Conservation (phyloP, 371 early-diverging fungal species). For the Circinella umbellata region DNA sequence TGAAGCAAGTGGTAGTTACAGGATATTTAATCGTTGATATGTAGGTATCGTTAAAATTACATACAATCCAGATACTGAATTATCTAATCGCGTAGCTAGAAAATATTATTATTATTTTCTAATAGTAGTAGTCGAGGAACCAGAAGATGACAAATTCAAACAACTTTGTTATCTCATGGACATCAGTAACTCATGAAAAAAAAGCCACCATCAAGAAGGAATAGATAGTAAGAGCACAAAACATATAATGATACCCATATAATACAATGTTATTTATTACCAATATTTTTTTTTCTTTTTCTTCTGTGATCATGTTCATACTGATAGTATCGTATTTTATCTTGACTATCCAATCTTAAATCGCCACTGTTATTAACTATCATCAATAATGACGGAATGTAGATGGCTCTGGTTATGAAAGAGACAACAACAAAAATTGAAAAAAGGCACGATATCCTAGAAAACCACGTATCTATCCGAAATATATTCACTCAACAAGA, state of each 20-base stretch:
- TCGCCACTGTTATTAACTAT: background rate
- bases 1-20: no score
- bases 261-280: background rate
- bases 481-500: background rate
- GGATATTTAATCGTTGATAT: no score
- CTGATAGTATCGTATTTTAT: conserved; percentile 1
- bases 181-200: background rate
- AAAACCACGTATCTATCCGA: background rate
- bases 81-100: no score
- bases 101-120: no score
- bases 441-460: background rate
- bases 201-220: background rate
- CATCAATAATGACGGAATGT: background rate
- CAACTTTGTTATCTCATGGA: background rate
- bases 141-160: background rate
- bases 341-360: background rate
- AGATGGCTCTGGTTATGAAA: background rate
- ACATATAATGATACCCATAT: background rate
- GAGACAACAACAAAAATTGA: background rate
- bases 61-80: no score
- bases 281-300: background rate
- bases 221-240: background rate
- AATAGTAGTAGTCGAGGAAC: background rate
- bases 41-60: no score
- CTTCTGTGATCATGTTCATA: background rate